phyloP scores from a whole-genome alignment of 1,139 yeast species.

The Saccharomyces uvarum region DNA sequence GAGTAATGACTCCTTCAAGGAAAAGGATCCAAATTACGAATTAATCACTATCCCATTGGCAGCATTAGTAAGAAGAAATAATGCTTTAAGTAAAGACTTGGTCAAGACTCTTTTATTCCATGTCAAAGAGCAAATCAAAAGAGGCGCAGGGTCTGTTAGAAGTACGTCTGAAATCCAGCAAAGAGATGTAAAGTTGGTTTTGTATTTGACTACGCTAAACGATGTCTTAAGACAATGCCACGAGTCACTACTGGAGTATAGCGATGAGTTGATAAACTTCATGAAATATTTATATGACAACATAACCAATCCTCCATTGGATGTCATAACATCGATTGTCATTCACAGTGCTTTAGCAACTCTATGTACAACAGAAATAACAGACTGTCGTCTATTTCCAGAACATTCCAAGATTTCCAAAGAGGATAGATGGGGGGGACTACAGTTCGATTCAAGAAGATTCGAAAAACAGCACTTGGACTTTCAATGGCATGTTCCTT shows the following conservation, averaged over 20 bases:
- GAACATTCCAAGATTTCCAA: conserved; percentile 33
- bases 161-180: conserved; percentile 63
- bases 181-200: conserved; percentile 67
- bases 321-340: conserved; percentile 38
- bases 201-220: conserved; percentile 65
- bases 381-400: conserved; percentile 49
- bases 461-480: conserved; percentile 39
- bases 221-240: conserved; percentile 70
- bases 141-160: conserved; percentile 76
- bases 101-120: conserved; percentile 26
- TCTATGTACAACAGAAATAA: conserved; percentile 51
- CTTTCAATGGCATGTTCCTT: conserved; percentile 74
- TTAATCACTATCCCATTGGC: conserved; percentile 57
- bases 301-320: conserved; percentile 64
- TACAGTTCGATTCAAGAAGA: conserved; percentile 46
- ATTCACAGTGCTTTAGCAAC: conserved; percentile 63
- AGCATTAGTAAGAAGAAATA: conserved; percentile 53
- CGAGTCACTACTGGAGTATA: conserved; percentile 39
- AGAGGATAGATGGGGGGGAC: conserved; percentile 65
- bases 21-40: conserved; percentile 28
- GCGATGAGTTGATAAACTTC: conserved; percentile 43
- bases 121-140: conserved; percentile 64
- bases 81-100: conserved; percentile 33
- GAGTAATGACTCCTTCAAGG: conserved; percentile 51
- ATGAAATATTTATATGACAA: conserved; percentile 46